Conservation (phyloP, 73 alveolate species). For the Durusdinium trenchii region DNA sequence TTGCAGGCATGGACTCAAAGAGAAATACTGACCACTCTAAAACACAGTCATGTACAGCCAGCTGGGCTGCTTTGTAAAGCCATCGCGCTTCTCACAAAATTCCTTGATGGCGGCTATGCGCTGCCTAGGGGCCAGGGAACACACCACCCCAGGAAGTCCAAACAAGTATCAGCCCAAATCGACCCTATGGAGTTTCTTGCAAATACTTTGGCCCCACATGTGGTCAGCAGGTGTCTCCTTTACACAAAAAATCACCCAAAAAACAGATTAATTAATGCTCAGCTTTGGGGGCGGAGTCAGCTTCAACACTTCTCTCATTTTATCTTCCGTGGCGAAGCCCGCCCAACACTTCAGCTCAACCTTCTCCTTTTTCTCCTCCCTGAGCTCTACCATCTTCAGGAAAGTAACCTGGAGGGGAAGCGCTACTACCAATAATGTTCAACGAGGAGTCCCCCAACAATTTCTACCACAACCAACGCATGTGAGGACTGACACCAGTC, state of each 20-base stretch:
- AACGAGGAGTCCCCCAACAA: background rate
- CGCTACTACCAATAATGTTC: background rate
- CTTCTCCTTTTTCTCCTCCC: background rate
- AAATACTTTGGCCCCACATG: background rate
- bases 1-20: too few species aligned
- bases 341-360: slow-evolving; percentile 18
- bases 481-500: background rate
- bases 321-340: background rate
- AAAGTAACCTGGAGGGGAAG: background rate
- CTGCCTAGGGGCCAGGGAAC: background rate
- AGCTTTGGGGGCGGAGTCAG: background rate
- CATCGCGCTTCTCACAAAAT: slow-evolving; percentile 18
- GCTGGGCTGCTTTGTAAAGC: background rate
- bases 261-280: background rate
- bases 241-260: background rate
- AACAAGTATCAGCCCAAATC: background rate
- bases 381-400: background rate
- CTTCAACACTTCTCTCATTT: background rate
- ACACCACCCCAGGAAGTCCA: background rate
- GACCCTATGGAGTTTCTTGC: background rate
- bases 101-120: background rate
- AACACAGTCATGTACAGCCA: background rate
- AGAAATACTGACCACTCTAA: too few species aligned
- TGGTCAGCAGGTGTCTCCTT: background rate
- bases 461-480: background rate